Evolutionary conservation across 441 rosid genomes (phyloP).

Genomic region (Capsella rubella): DNA sequence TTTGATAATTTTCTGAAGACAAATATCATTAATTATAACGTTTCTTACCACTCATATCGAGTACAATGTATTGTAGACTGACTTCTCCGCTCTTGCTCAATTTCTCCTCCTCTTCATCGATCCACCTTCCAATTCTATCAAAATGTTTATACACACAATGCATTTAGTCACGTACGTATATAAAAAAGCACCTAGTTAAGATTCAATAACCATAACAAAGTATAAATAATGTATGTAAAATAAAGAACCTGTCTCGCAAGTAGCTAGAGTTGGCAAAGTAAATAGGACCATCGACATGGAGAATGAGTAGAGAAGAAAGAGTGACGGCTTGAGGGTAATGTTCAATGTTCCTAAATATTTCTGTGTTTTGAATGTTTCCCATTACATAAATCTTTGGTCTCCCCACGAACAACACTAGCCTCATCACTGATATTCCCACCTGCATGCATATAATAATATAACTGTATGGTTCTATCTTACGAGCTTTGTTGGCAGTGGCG

Average conservation of each 20-base stretch:
- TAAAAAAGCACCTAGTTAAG: too few species aligned
- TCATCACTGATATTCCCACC: slow-evolving; percentile 56
- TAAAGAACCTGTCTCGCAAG: slow-evolving; percentile 58
- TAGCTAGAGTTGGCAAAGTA: slow-evolving; percentile 63
- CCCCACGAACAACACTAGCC: slow-evolving; percentile 53
- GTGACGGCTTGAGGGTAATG: slow-evolving; percentile 54
- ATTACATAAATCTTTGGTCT: slow-evolving; percentile 57
- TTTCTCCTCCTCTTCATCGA: slow-evolving; percentile 57
- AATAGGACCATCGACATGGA: slow-evolving; percentile 57
- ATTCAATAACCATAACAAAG: too few species aligned
- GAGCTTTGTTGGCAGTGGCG: not conserved
- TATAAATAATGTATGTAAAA: not conserved
- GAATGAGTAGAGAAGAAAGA: slow-evolving; percentile 52
- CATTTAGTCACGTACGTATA: too few species aligned
- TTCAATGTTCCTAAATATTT: slow-evolving; percentile 52
- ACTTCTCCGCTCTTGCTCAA: slow-evolving; percentile 48
- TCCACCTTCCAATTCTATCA: slow-evolving; percentile 62
- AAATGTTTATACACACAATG: not conserved
- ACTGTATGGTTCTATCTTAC: not conserved
- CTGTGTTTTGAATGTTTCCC: slow-evolving; percentile 59
- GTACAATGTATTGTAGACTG: slow-evolving; percentile 53
- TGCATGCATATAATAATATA: slow-evolving; percentile 14
- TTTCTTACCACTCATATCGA: slow-evolving; percentile 56
- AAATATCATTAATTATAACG: not conserved
- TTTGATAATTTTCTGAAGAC: not conserved